Base-by-base conservation (phyloP, 2,329 filamentous ascomycete species). In the Cytospora mali region DNA sequence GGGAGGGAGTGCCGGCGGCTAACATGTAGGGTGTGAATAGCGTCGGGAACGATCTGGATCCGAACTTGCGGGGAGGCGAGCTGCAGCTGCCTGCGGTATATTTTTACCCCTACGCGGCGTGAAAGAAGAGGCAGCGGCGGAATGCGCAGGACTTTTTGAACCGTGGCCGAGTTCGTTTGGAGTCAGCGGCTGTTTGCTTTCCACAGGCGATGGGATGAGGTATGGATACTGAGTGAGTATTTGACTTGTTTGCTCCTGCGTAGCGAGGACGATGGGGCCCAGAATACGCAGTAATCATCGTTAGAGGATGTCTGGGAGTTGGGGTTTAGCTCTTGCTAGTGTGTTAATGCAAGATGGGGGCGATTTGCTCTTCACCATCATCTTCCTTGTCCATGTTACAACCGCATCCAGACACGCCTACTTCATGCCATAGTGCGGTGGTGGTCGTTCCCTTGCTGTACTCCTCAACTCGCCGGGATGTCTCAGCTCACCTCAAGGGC, bases 1-100 rank as follows among this genome's bases (percentile, higher is more conserved):
- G 54, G 2, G 77, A 80, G 21, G 74, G 70, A 11, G 64, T 70
- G 18, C 61, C 67, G 68, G 64, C 75, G 67, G 66, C 74, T 66
- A 61, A 74, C 66, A 75, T 75, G 72, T 75, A 74, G 70, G 58
- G 51, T 51, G 49, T 64, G 56, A 4, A 42, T 27, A n/a, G n/a
- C 39, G 49, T 6, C 35, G 27, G 55, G 52, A 25, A 35, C 18
- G 13, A 9, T 29, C 18, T 10, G 21, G 29, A 31, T 27, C n/a
- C 23, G 25, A 23, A 42, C 9, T 18, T 55, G 21, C 29, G 31
- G 14, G 18, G 49, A 61, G 39, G 10, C 1, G 25, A 29, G 35
- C 28, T 25, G 21, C 46, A 18, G 42, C 42, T 21, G n/a, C 21
- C 42, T 21, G n/a, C 6, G n/a, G 4, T 23, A 7, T 13, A 21